These are phyloP conservation scores for Dryadomyces quercivorus DNA, from an alignment of 2,329 filamentous ascomycete genomes.

Conservation along the genomic window DNA sequence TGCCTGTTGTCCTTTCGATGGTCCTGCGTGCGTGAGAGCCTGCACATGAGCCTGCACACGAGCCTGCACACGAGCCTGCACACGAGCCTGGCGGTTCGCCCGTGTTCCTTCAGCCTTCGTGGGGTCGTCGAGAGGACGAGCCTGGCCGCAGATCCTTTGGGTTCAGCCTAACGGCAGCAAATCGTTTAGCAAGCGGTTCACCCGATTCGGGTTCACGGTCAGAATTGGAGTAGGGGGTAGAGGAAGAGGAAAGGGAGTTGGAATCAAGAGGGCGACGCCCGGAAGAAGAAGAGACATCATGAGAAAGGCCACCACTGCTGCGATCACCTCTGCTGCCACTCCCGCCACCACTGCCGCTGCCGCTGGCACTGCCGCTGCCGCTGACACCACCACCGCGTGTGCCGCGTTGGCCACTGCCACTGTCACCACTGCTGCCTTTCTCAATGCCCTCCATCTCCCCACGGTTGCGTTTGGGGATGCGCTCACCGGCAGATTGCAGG, in stretches of 20 bases:
- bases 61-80: not conserved
- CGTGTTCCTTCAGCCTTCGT: not conserved
- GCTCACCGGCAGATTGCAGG: slow-evolving; percentile 94
- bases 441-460: slow-evolving; percentile 16
- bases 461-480: slow-evolving; percentile 62
- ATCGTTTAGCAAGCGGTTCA: slow-evolving; percentile 52
- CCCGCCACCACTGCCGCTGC: not conserved
- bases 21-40: no score
- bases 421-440: not conserved
- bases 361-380: not conserved
- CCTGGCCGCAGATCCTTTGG: slow-evolving; percentile 9
- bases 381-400: not conserved
- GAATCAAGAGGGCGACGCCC: not conserved
- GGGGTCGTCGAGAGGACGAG: not conserved
- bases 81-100: not conserved
- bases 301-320: not conserved
- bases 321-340: not conserved
- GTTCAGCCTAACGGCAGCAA: slow-evolving; percentile 54
- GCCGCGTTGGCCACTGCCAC: no score
- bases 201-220: slow-evolving; percentile 22
- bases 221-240: slow-evolving; percentile 11
- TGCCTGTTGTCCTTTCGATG: no score
- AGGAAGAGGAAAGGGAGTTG: slow-evolving; percentile 11
- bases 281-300: not conserved
- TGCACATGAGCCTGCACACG: not conserved